A percentile compares a stretch with the other conserved stretches of the same genome.
phyloP scores from a whole-genome alignment of 2,329 filamentous ascomycete species.

The Geosmithia flava region DNA sequence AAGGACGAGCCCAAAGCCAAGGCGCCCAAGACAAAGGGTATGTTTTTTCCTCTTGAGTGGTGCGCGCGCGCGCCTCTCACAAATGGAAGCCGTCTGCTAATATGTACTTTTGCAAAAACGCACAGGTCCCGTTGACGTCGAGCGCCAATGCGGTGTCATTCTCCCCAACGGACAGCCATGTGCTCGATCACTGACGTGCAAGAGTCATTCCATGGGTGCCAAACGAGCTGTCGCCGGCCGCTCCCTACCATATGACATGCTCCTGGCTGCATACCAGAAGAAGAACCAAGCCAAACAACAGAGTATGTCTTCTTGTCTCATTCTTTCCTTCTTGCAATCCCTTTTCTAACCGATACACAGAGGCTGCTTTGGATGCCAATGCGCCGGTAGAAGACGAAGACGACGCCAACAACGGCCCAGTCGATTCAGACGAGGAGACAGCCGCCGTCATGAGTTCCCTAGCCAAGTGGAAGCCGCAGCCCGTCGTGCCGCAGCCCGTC shows the following conservation, averaged over 20 bases:
- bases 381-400: constrained; percentile 80
- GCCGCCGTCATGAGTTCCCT: constrained; percentile 77
- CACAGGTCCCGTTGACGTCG: constrained; percentile 75
- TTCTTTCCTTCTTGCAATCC: background rate
- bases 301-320: constrained; percentile 43
- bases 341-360: constrained; percentile 29
- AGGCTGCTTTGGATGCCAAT: constrained; percentile 89
- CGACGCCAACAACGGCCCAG: constrained; percentile 63
- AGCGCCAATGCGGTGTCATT: constrained; percentile 82
- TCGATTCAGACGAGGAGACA: constrained; percentile 93
- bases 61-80: background rate
- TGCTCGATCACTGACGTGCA: constrained; percentile 81
- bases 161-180: constrained; percentile 78
- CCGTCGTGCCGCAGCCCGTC: constrained; percentile 55
- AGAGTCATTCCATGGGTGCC: constrained; percentile 89
- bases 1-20: constrained; percentile 85
- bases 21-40: constrained; percentile 70
- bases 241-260: constrained; percentile 83
- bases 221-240: constrained; percentile 81
- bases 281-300: constrained; percentile 98
- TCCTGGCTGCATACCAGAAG: constrained; percentile 81
- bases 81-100: background rate
- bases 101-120: constrained; percentile 14
- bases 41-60: background rate
- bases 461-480: constrained; percentile 63